phyloP scores from a whole-genome alignment of 2,329 filamentous ascomycete species.

The Cytospora chrysosperma region DNA sequence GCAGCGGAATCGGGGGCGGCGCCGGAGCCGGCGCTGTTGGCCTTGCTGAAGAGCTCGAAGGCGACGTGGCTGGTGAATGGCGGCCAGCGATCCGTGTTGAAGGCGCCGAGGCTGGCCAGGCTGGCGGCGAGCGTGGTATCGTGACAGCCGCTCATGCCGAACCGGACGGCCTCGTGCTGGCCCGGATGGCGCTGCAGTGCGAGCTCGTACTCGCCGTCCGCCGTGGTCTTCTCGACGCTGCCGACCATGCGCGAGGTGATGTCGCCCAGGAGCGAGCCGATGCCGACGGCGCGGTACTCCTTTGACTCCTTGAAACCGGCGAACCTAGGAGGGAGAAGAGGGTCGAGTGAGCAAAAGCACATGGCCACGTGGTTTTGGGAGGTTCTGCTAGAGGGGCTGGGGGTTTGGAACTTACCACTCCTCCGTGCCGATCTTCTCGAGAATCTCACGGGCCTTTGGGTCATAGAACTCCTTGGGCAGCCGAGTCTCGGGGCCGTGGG shows the following conservation, averaged over 20 bases:
- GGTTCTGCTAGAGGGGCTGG: too few species aligned
- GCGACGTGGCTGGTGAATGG: slow-evolving; percentile 92
- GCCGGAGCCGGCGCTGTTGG: slow-evolving; percentile 21
- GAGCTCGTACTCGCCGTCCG: slow-evolving; percentile 52
- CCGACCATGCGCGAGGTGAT: slow-evolving; percentile 73
- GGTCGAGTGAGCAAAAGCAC: background rate
- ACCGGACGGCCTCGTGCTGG: slow-evolving; percentile 55
- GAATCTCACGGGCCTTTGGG: slow-evolving; percentile 62
- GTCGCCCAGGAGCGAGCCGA: slow-evolving; percentile 82
- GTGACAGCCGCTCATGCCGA: slow-evolving; percentile 83
- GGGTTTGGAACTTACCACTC: slow-evolving; percentile 70
- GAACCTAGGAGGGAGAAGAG: slow-evolving; percentile 17
- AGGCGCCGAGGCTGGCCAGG: slow-evolving; percentile 76
- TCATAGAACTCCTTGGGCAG: slow-evolving; percentile 90
- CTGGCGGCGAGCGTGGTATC: slow-evolving; percentile 87
- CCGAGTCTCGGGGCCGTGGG: slow-evolving; percentile 76
- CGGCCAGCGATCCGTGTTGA: slow-evolving; percentile 74
- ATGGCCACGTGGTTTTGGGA: too few species aligned
- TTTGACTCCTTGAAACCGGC: slow-evolving; percentile 77
- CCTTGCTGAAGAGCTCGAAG: slow-evolving; percentile 78
- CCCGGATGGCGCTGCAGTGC: slow-evolving; percentile 34
- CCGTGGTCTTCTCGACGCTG: slow-evolving; percentile 57
- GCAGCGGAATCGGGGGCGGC: background rate
- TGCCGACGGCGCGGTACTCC: slow-evolving; percentile 88
- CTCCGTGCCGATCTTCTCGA: slow-evolving; percentile 76